phyloP scores from a whole-genome alignment of 768 basidiomycete genomes.

The Tylopilus sp. region DNA sequence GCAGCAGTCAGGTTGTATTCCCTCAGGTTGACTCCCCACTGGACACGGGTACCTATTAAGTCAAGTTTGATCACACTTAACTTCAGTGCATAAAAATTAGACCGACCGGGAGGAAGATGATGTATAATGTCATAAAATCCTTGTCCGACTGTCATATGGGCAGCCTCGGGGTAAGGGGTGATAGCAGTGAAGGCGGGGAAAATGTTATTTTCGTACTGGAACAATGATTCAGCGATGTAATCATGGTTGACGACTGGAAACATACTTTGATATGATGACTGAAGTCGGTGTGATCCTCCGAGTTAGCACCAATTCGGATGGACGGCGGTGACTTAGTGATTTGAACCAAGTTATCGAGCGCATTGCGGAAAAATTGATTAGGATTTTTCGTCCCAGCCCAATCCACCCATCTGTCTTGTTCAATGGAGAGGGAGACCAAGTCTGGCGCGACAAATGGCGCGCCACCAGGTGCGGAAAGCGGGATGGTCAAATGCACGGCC shows the following conservation, averaged over 20 bases:
- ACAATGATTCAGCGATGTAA: background rate
- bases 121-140: slow-evolving; percentile 50
- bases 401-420: slow-evolving; percentile 68
- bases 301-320: slow-evolving; percentile 58
- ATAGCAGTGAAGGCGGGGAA: slow-evolving; percentile 49
- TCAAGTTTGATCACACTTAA: background rate
- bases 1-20: slow-evolving; percentile 47
- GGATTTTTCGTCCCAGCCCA: slow-evolving; percentile 52
- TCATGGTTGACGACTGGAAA: background rate
- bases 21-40: slow-evolving; percentile 69
- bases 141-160: slow-evolving; percentile 54
- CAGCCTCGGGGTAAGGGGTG: slow-evolving; percentile 66
- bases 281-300: slow-evolving; percentile 54
- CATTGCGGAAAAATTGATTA: slow-evolving; percentile 61
- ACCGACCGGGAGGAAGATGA: slow-evolving; percentile 48
- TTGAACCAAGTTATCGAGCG: slow-evolving; percentile 51
- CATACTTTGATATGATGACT: background rate
- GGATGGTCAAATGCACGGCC: slow-evolving; percentile 36
- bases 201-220: slow-evolving; percentile 42
- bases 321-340: slow-evolving; percentile 52
- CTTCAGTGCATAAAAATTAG: background rate
- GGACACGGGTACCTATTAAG: slow-evolving; percentile 54
- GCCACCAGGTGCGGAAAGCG: slow-evolving; percentile 33
- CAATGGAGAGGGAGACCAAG: slow-evolving; percentile 63
- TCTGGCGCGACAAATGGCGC: slow-evolving; percentile 41